phyloP scores from a whole-genome alignment of 1,284 basidiomycete genomes.

The Cerrena zonata region DNA sequence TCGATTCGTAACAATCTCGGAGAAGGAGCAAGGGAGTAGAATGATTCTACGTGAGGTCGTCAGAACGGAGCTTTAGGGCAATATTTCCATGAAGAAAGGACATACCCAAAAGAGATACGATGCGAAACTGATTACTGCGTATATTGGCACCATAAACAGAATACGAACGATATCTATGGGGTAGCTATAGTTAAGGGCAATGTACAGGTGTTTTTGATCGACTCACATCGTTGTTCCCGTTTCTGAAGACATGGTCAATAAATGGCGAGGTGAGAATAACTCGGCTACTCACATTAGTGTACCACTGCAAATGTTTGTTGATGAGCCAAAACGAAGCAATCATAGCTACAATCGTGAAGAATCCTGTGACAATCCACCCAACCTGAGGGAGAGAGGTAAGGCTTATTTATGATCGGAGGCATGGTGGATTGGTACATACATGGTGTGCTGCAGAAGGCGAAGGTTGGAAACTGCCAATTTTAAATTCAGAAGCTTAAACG shows the following conservation, averaged over 20 bases:
- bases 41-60: slow-evolving; percentile 41
- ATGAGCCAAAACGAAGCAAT: slow-evolving; percentile 66
- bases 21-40: slow-evolving; percentile 58
- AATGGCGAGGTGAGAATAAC: background rate
- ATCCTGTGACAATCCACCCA: slow-evolving; percentile 67
- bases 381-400: slow-evolving; percentile 34
- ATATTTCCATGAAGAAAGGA: slow-evolving; percentile 14
- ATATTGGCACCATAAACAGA: slow-evolving; percentile 76
- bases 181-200: background rate
- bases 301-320: slow-evolving; percentile 66
- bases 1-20: slow-evolving; percentile 65
- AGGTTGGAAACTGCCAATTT: background rate
- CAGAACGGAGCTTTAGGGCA: background rate
- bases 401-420: background rate
- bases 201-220: slow-evolving; percentile 1
- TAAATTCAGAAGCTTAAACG: slow-evolving; percentile 6
- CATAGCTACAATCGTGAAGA: slow-evolving; percentile 53
- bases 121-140: slow-evolving; percentile 60
- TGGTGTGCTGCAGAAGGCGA: slow-evolving; percentile 5
- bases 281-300: slow-evolving; percentile 49
- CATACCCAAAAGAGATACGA: slow-evolving; percentile 71
- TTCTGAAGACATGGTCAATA: slow-evolving; percentile 37
- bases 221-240: slow-evolving; percentile 60
- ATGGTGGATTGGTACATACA: background rate
- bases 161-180: slow-evolving; percentile 61